These are phyloP conservation scores for Oehlia diaphana DNA, from an alignment of 192 early-diverging fungal genomes.

Conservation along the genomic window DNA sequence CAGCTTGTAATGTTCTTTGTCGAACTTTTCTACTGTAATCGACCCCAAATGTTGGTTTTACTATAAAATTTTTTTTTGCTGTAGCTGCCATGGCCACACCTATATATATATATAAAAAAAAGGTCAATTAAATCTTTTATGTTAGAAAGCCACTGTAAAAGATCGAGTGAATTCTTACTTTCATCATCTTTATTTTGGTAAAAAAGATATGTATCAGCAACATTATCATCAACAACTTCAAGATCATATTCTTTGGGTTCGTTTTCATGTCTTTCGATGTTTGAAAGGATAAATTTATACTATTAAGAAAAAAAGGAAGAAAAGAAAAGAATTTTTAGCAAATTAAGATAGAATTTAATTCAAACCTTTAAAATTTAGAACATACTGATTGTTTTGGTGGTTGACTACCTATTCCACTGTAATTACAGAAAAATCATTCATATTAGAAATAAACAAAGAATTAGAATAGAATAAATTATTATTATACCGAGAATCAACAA, in stretches of 20 bases:
- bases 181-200: constrained; percentile 1
- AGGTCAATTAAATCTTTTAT: neutral
- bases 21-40: constrained; percentile 24
- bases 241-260: constrained; percentile 87
- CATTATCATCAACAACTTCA: constrained; percentile 64
- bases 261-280: constrained; percentile 54
- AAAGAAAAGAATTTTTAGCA: neutral
- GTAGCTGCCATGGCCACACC: constrained; percentile 11
- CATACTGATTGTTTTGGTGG: neutral
- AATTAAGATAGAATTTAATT: neutral
- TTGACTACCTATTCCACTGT: neutral
- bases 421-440: neutral
- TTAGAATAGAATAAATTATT: neutral
- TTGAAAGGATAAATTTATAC: constrained; percentile 64
- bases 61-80: neutral
- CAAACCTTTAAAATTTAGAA: neutral
- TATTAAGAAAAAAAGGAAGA: neutral
- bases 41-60: neutral
- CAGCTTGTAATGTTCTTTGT: constrained; percentile 10
- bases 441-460: constrained; percentile 5
- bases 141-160: too few relatives aligned
- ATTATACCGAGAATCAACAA: neutral
- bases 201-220: constrained; percentile 66
- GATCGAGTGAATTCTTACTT: neutral
- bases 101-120: neutral